Conservation (phyloP, 2,329 filamentous ascomycete genomes). For the Aspergillus phoenicis region DNA sequence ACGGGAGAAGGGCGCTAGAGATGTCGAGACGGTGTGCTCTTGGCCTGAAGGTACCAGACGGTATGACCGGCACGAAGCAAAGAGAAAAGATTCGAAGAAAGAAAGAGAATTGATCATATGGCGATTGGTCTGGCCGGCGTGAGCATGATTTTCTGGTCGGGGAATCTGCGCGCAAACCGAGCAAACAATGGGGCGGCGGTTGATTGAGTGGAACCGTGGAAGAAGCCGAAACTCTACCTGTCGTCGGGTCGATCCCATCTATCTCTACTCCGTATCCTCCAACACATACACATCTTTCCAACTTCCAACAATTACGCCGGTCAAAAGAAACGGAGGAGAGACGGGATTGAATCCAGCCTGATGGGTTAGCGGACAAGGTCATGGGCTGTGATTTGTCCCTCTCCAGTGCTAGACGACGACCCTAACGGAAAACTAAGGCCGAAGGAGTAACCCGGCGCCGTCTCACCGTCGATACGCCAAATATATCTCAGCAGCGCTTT, state of each 20-base stretch:
- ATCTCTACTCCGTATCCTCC: background rate
- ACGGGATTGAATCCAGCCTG: background rate
- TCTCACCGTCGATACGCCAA: background rate
- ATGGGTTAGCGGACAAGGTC: background rate
- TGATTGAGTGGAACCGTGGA: background rate
- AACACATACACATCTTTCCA: background rate
- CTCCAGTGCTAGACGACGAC: background rate
- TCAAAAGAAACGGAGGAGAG: background rate
- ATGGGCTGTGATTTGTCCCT: background rate
- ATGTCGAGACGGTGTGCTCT: background rate
- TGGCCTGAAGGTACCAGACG: background rate
- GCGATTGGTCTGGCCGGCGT: background rate
- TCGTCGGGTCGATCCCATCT: no score
- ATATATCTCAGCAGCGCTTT: background rate
- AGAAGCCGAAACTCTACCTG: no score
- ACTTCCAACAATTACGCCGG: background rate
- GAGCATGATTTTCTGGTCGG: slow-evolving; percentile 21
- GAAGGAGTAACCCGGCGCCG: background rate
- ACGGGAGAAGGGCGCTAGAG: background rate
- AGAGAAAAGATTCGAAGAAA: background rate
- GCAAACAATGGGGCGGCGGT: slow-evolving; percentile 14
- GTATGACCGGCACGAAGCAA: slow-evolving; percentile 1
- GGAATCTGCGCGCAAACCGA: slow-evolving; percentile 20
- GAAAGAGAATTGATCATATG: background rate
- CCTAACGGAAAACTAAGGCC: background rate